Base-by-base conservation (phyloP, 2,329 filamentous ascomycete species). In the Raffaelea arxii region DNA sequence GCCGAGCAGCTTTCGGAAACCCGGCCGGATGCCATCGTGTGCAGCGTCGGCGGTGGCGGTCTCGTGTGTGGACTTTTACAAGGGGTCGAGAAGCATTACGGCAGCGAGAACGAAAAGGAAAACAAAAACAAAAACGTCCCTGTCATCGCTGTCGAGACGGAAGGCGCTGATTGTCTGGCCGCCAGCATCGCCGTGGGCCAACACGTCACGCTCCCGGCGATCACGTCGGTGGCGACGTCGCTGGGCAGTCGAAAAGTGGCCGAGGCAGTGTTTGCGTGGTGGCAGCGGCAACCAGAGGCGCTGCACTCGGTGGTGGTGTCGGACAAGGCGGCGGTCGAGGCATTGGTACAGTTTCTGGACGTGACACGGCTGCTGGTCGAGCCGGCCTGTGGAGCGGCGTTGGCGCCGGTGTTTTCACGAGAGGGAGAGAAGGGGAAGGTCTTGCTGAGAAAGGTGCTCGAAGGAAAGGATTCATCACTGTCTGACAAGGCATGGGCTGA, bases 291-390 rank as follows among this genome's bases (percentile, higher is more conserved):
- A 21, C 55, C 64, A 16, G 62, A 64, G 40, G 30, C 66, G 2
- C 61, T 75, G 32, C 68, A 70, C 32, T 80, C 74, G 51, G 65
- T 77, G 3, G 82, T 88, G 0, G 69, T 92, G 9, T 72, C 71
- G 3, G 87, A 94, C 56, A 80, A 79, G 4, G 86, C 92, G 57
- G 90, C 91, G 0, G 87, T 86, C 19, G 77, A 82, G 64, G 89
- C 82, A 3, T 85, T 83, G 46, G 80, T 84, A 57, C 71, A 78
- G 22, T 81, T 96, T 51, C 82, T 86, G 10, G 85, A 96, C 53
- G 88, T 94, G 50, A 86, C 90, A 55, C 70, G 84, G 23, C 66
- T 91, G 47, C 69, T 95, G 48, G 86, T 95, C 3, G 91, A 97
- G 67, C 70, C 84, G 30, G 81, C 89, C 0, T 96, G 91, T 61